Evolutionary conservation across 805 yeast species (phyloP), one percentile per base, ranked within the genome.

Genomic region (Blastobotrys chiropterorum): DNA sequence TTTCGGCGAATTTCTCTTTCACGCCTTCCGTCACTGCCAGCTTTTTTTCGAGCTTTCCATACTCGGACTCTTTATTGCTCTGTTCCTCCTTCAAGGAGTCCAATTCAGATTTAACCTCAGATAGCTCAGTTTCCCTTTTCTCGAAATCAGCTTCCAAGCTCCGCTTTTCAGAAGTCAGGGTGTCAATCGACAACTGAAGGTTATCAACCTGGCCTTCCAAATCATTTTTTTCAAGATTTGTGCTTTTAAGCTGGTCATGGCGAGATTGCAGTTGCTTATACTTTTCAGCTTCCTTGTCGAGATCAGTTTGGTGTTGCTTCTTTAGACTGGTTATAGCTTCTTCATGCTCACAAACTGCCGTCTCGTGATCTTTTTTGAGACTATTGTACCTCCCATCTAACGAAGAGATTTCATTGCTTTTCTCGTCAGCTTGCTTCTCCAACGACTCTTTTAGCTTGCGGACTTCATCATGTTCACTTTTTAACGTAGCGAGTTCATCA

Each of bases 21-120:
- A 55, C 48, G 17, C 44, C 31, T 20, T 34, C 46, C 14, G 56
- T 52, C 2, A n/a, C 16, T 31, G 42, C 55, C 20, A 55, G 43
- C 41, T 54, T 47, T 13, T 50, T 49, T 43, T 51, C 50, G 5
- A 53, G 46, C 15, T 50, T 22, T 11, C 44, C 49, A 26, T 26
- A 26, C 11, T 26, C 34, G 11, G 34, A 26, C 5, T 11, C 8
- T 5, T 26, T 26, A 6, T 26, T 26, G 34, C 11, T 26, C 11
- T 26, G 34, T 6, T 5, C 34, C 11, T 26, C 34, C 34, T 26
- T 5, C 11, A 11, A 26, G 11, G 34, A 26, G 5, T 26, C 34
- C 34, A 26, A 11, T 26, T 26, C 34, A 26, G 34, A 26, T 26
- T 26, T 26, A 6, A 26, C 34, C 8, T 26, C 11, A 6, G 34